A percentile compares a stretch with the other conserved stretches of the same genome.
Evolutionary conservation across 1,139 yeast genomes (phyloP).

Genomic region (Geotrichum klebahnii): DNA sequence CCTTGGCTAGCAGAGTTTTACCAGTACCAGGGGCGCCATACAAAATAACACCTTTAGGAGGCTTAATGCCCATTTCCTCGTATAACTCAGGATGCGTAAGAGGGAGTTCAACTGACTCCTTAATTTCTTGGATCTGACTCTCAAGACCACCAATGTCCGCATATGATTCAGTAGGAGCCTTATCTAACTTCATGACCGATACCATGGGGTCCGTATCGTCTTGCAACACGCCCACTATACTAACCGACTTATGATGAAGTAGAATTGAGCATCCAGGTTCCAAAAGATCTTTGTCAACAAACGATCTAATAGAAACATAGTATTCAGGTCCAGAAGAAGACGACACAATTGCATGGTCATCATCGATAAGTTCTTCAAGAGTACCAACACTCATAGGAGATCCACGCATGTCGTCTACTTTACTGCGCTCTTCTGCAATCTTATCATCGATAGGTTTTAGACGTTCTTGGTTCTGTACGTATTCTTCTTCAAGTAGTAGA

Average conservation of each 20-base stretch:
- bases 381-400: constrained; percentile 97
- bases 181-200: constrained; percentile 93
- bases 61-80: constrained; percentile 98
- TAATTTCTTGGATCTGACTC: constrained; percentile 92
- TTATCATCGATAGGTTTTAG: constrained; percentile 95
- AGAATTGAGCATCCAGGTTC: constrained; percentile 99
- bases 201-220: constrained; percentile 99
- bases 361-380: constrained; percentile 93
- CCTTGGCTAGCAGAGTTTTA: constrained; percentile 92
- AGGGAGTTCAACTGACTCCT: constrained; percentile 96
- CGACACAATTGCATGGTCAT: constrained; percentile 97
- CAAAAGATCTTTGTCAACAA: constrained; percentile 90
- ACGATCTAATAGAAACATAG: constrained; percentile 92
- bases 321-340: constrained; percentile 96
- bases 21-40: constrained; percentile 99
- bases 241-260: constrained; percentile 90
- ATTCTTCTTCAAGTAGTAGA: constrained; percentile 89
- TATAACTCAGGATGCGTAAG: constrained; percentile 95
- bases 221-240: constrained; percentile 90
- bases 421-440: constrained; percentile 92
- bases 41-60: constrained; percentile 96
- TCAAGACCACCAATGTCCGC: constrained; percentile 98
- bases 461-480: constrained; percentile 90
- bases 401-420: constrained; percentile 93
- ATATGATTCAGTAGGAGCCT: constrained; percentile 94